Evolutionary conservation across 257 asterid genomes (phyloP).

Genomic region (Oldenlandia corymbosa): DNA sequence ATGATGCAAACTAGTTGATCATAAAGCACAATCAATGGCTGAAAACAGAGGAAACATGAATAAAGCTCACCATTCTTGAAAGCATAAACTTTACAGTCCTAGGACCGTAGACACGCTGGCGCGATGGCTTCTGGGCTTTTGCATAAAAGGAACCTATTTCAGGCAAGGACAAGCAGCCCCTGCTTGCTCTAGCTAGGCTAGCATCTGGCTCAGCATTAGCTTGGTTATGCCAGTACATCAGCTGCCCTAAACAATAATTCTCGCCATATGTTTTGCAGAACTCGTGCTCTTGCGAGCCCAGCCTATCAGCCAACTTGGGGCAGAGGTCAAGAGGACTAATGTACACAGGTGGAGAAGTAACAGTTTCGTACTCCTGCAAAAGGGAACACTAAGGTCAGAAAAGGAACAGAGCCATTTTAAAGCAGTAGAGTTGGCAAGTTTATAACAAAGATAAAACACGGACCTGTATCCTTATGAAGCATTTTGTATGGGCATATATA

Average conservation of each 20-base stretch:
- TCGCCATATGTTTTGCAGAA: constrained; percentile 86
- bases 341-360: constrained; percentile 87
- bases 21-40: background rate
- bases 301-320: constrained; percentile 74
- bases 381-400: constrained; percentile 15
- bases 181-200: constrained; percentile 62
- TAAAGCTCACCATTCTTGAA: constrained; percentile 64
- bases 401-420: constrained; percentile 9
- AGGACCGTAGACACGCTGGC: constrained; percentile 91
- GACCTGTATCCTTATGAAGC: constrained; percentile 67
- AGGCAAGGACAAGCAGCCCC: constrained; percentile 94
- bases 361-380: constrained; percentile 72
- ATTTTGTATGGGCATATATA: constrained; percentile 82
- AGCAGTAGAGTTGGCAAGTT: constrained; percentile 3
- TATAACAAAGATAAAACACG: constrained; percentile 24
- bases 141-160: constrained; percentile 92
- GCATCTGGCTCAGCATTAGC: constrained; percentile 73
- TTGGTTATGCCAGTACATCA: constrained; percentile 86
- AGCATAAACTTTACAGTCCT: constrained; percentile 85
- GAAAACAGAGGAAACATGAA: background rate
- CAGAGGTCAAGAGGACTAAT: constrained; percentile 95
- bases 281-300: constrained; percentile 79
- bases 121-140: constrained; percentile 85
- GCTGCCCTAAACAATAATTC: constrained; percentile 89
- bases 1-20: background rate